Evolutionary conservation across 1,139 yeast species (phyloP), one percentile per base, ranked within the genome.

Genomic region (Ogataea hybrid): DNA sequence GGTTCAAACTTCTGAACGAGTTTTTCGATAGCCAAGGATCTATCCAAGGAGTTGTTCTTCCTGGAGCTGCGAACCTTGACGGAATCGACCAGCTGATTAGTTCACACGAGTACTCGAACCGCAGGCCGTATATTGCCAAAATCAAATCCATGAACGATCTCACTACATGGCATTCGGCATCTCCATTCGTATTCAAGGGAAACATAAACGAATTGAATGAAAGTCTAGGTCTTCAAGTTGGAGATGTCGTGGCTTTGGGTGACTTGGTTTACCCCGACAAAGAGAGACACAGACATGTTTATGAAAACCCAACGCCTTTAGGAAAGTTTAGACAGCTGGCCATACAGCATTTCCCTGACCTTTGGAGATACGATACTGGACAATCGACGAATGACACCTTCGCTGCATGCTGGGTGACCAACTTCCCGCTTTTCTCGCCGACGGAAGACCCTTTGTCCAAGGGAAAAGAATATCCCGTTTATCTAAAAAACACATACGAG

Each of bases 241-340:
- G n/a, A n/a, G n/a, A n/a, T n/a, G n/a, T n/a, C n/a, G n/a, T n/a
- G 28, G 92, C 92, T 3, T 74, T 86, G 12, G 73, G 88, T 10
- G 85, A 84, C 18, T 25, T 36, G 30, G 25, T 36, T 23, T 29
- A 36, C 16, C 39, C 39, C 7, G 25, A 12, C 18, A 16, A 16
- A 11, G 12, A 25, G 6, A 36, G 23, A 12, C 30, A n/a, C 23
- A 17, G 1, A 59, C 63, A 5, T 53, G 77, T 22, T 67, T 90
- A 87, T 58, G 98, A 94, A 57, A 92, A 89, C 57, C 97, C 98
- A 16, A 92, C 98, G 0, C 97, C 98, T 0, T 65, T 92, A 41
- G 99, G 99, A 0, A 73, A 84, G 47, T 75, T 87, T 50, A 73
- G 98, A 45, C 96, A 88, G 58, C 57, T 87, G 39, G 78, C 87